Evolutionary conservation across 305 asterid species (phyloP), one percentile per base, ranked within the genome.

Genomic region (Solanum hybrid): DNA sequence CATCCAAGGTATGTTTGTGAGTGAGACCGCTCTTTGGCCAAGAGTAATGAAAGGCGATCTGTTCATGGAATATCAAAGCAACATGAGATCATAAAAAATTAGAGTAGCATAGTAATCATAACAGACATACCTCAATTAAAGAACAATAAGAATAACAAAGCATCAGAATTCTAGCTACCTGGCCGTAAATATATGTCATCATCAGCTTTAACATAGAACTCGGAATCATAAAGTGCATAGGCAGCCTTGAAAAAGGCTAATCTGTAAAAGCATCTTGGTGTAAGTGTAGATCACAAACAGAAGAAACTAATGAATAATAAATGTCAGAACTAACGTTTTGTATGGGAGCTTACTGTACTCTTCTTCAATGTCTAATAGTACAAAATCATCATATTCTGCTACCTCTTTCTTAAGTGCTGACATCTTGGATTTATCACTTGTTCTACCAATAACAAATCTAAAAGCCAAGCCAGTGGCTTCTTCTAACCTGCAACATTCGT

Each of bases 301-400:
- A 27, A 61, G 79, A 73, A 78, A 87, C 91, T 68, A 73, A 88
- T 80, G 32, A 91, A 79, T 72, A 31, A 20, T 57, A 45, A 70
- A 82, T 90, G 61, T 77, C 80, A 89, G 94, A 92, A 97, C 99
- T 94, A 89, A 98, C 99, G 99, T 98, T 96, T 98, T 98, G 94
- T 97, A 96, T 32, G 99, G 99, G 94, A 98, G 99, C 95, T 98
- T 98, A 95, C 98, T 97, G 91, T 97, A 98, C 99, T 98, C 98
- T 98, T 98, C 99, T 93, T 96, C 96, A 33, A 97, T 96, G 91
- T 98, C 99, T 84, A 98, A 92, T 51, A 96, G 94, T 92, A 98
- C n/a, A 93, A 98, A 98, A 93, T 97, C 99, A 88, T 98, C 99
- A 91, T 95, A 98, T 91, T 93, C 91, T 22, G 95, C 94, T 87